Evolutionary conservation across 148 eudicot genomes (phyloP), one percentile per base, ranked within the genome.

Genomic region (Selenicereus undatus): DNA sequence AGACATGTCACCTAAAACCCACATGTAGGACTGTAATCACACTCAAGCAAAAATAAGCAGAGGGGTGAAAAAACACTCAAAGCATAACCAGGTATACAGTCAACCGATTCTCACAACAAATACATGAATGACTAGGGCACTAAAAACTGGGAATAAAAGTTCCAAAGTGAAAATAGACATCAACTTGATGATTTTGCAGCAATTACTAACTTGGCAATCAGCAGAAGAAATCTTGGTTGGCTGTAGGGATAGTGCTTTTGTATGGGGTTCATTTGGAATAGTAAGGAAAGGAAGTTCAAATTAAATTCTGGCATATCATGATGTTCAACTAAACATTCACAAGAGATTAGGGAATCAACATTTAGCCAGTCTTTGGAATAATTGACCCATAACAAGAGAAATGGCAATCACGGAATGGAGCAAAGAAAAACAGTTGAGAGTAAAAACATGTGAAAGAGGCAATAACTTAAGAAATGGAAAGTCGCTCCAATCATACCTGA

Each of bases 401-500:
- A 71, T 51, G 45, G 18, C 62, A 50, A 71, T 21, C 78, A 80
- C 8, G 35, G 24, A 20, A 75, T 39, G 39, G 29, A 69, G 35
- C 66, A 52, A 54, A 68, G 76, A 52, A 71, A 26, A 64, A 27
- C 13, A 71, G 2, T 8, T 27, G 8, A 12, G 27, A 30, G 29
- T 29, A 20, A 24, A 20, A n/a, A 51, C 58, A 56, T 4, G 21
- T 54, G 3, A 26, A 58, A 76, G 75, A 52, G 29, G 1, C 45
- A 48, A 48, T 51, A 45, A 66, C 27, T 42, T 56, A 72, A 81
- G 27, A 72, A 81, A 22, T 9, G 64, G 5, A 32, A 79, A 80
- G 76, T 35, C 82, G 43, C 42, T 75, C 8, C 65, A 65, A 35
- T 74, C 81, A 73, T 90, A 97, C 99, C 98, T 90, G 82, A 83